phyloP scores from a whole-genome alignment of 352 stramenopile genomes.

The Globisporangium middletonii region DNA sequence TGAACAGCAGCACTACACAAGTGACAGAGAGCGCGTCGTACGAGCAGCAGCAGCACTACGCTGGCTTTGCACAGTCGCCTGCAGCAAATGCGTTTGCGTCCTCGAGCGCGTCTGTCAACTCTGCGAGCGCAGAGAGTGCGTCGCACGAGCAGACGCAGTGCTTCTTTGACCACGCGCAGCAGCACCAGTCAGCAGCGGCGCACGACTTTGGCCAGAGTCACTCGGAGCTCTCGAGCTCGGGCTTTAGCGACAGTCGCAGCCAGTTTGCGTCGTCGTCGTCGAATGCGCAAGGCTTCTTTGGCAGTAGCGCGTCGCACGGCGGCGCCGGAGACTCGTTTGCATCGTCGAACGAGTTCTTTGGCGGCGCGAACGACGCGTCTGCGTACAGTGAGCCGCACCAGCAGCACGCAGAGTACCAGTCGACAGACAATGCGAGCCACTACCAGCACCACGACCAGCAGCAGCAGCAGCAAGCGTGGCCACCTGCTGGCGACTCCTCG shows the following conservation, averaged over 20 bases:
- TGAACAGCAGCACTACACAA: neutral
- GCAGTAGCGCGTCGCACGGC: neutral
- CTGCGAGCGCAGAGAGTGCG: neutral
- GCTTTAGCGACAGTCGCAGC: constrained; percentile 7
- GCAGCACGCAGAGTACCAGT: constrained; percentile 12
- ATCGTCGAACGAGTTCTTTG: constrained; percentile 20
- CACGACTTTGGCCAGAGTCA: constrained; percentile 6
- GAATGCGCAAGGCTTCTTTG: constrained; percentile 10
- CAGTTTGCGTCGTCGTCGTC: constrained; percentile 3
- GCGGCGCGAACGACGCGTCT: constrained; percentile 27
- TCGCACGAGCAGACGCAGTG: neutral
- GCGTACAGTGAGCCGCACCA: constrained; percentile 19
- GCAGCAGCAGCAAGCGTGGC: constrained; percentile 9
- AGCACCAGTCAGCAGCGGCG: neutral
- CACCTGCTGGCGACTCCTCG: constrained; percentile 7
- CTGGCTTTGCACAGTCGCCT: neutral
- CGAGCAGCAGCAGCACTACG: constrained; percentile 4
- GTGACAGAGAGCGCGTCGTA: neutral
- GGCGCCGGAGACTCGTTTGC: constrained; percentile 6
- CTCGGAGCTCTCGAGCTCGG: constrained; percentile 8
- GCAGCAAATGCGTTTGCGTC: neutral
- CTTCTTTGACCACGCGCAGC: constrained; percentile 4
- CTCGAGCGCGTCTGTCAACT: neutral
- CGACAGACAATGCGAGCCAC: constrained; percentile 13
- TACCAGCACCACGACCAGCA: constrained; percentile 13